phyloP scores from a whole-genome alignment of 2,329 filamentous ascomycete species.

The Penicillium olsonii region DNA sequence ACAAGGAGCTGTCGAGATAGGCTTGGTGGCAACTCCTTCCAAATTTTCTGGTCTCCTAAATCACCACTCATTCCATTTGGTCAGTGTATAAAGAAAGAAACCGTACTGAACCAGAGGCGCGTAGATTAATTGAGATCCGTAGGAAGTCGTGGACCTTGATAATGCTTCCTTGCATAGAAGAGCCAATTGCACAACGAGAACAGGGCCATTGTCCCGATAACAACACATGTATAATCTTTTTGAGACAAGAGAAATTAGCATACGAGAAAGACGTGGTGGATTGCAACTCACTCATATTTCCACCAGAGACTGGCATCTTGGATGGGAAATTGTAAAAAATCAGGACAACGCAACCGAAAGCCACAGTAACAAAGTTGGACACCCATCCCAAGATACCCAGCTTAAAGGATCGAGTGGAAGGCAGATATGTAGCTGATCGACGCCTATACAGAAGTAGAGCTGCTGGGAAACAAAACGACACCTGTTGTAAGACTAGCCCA shows the following conservation, averaged over 20 bases:
- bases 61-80: too few species aligned
- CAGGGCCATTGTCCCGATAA: neutral
- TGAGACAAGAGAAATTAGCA: slow-evolving; percentile 16
- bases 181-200: slow-evolving; percentile 13
- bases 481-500: slow-evolving; percentile 16
- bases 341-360: slow-evolving; percentile 25
- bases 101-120: too few species aligned
- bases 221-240: slow-evolving; percentile 1
- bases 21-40: too few species aligned
- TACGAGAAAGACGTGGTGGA: slow-evolving; percentile 23
- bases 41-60: too few species aligned
- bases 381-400: slow-evolving; percentile 29
- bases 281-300: slow-evolving; percentile 33
- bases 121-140: neutral
- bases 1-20: too few species aligned
- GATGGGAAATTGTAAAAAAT: slow-evolving; percentile 36
- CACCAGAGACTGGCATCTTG: slow-evolving; percentile 26
- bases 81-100: too few species aligned
- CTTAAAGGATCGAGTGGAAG: slow-evolving; percentile 15
- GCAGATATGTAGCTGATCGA: slow-evolving; percentile 25
- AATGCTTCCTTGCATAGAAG: slow-evolving; percentile 19
- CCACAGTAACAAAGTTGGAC: slow-evolving; percentile 28
- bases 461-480: slow-evolving; percentile 31
- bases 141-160: slow-evolving; percentile 24
- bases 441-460: slow-evolving; percentile 28